These are phyloP conservation scores for Gryganskiella cystojenkinii DNA, from an alignment of 192 early-diverging fungal genomes.

Conservation along the genomic window DNA sequence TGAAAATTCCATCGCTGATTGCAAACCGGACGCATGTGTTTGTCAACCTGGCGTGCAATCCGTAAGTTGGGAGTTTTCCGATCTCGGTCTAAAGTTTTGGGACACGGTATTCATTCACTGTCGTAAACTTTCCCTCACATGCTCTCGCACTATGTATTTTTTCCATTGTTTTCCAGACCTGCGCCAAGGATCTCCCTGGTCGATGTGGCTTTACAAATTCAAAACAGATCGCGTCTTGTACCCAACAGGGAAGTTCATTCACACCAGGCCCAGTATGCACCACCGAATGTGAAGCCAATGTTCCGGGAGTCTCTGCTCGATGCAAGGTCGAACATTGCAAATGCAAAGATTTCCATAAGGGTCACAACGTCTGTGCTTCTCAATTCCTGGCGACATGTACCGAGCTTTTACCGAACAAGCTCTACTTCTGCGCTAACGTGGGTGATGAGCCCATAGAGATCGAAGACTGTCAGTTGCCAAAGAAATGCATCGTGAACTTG, in stretches of 20 bases:
- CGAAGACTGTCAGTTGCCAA: background rate
- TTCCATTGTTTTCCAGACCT: background rate
- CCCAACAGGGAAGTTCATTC: background rate
- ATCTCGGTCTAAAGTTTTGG: no score
- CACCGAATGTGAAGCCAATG: background rate
- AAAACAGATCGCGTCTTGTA: background rate
- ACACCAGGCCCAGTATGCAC: background rate
- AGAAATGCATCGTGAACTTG: background rate
- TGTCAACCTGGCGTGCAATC: no score
- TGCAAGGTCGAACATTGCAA: background rate
- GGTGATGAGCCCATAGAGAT: background rate
- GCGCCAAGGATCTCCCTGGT: background rate
- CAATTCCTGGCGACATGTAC: slow-evolving; percentile 1
- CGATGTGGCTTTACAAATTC: background rate
- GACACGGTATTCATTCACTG: no score
- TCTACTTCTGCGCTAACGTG: background rate
- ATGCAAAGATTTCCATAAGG: background rate
- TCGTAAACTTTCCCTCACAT: background rate
- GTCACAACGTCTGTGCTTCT: background rate
- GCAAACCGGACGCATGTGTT: no score
- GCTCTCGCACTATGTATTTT: background rate
- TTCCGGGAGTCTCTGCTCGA: background rate
- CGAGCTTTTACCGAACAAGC: background rate
- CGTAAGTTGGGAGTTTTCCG: no score
- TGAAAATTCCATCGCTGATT: background rate